Evolutionary conservation across 2,329 filamentous ascomycete genomes (phyloP).

Genomic region (Zymoseptoria ardabiliae): DNA sequence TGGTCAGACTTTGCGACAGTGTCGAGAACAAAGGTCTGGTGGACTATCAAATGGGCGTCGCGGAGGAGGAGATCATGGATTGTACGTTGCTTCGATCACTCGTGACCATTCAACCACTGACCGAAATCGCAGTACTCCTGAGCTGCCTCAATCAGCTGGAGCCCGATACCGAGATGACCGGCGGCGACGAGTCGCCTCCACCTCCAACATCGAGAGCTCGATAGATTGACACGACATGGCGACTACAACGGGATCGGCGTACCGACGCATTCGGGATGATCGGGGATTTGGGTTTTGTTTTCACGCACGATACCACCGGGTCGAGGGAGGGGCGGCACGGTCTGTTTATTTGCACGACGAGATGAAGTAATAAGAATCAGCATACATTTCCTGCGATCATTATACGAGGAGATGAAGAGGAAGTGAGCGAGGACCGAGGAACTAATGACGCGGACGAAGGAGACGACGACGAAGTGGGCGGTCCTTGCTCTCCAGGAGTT

Average conservation of each 20-base stretch:
- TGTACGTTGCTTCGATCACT: slow-evolving; percentile 50
- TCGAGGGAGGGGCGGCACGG: not conserved
- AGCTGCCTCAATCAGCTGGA: slow-evolving; percentile 17
- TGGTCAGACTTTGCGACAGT: slow-evolving; percentile 75
- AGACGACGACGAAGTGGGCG: not conserved
- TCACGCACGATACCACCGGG: not conserved
- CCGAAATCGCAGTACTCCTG: slow-evolving; percentile 13
- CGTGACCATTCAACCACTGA: slow-evolving; percentile 4
- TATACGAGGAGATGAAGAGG: not conserved
- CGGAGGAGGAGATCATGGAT: slow-evolving; percentile 83
- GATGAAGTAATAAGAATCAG: not conserved
- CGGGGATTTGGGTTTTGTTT: not conserved
- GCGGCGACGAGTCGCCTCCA: slow-evolving; percentile 11
- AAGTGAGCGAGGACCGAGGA: not conserved
- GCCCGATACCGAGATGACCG: slow-evolving; percentile 12
- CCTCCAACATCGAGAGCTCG: slow-evolving; percentile 13
- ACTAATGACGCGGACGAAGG: not conserved
- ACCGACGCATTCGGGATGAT: not conserved
- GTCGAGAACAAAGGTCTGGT: slow-evolving; percentile 90
- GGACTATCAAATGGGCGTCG: slow-evolving; percentile 94
- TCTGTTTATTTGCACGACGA: not conserved
- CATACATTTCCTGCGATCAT: not conserved
- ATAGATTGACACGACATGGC: slow-evolving; percentile 2
- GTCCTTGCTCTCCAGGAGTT: not conserved
- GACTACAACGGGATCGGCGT: not conserved